These are phyloP conservation scores for Puccinia hordei DNA, from an alignment of 1,284 basidiomycete species.

Conservation along the genomic window DNA sequence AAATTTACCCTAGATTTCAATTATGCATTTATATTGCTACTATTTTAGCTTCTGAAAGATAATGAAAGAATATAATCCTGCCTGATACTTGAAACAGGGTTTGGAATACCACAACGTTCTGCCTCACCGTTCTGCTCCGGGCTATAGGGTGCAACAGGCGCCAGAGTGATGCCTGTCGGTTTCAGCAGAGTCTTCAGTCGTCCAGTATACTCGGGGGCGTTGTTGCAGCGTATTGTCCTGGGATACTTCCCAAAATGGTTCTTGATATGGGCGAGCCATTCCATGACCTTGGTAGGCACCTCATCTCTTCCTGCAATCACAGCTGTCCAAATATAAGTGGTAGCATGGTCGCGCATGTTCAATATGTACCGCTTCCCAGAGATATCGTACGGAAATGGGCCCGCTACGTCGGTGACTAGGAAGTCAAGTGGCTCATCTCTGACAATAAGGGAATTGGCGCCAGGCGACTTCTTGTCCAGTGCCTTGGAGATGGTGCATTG, in stretches of 20 bases:
- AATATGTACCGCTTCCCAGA: background rate
- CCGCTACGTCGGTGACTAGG: background rate
- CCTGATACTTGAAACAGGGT: no score
- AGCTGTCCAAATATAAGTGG: conserved; percentile 13
- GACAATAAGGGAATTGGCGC: background rate
- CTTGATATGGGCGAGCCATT: background rate
- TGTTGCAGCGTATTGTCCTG: background rate
- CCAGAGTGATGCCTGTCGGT: background rate
- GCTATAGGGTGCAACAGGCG: background rate
- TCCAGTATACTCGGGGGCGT: background rate
- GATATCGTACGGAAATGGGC: background rate
- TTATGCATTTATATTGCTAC: no score
- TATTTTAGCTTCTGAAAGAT: no score
- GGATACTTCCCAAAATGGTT: background rate
- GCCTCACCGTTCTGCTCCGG: conserved; percentile 17
- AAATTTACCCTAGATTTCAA: no score
- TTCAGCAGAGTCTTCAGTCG: background rate
- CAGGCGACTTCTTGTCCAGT: no score
- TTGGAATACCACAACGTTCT: no score
- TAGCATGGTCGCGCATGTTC: background rate
- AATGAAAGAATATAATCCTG: no score
- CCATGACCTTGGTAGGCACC: background rate
- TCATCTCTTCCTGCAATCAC: background rate
- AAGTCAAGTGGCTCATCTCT: background rate
- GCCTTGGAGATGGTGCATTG: background rate